Percentiles rank a stretch among this genome's conserved stretches.
Conservation (phyloP, 1,284 basidiomycete species). For the Ceratobasidium sp. region DNA sequence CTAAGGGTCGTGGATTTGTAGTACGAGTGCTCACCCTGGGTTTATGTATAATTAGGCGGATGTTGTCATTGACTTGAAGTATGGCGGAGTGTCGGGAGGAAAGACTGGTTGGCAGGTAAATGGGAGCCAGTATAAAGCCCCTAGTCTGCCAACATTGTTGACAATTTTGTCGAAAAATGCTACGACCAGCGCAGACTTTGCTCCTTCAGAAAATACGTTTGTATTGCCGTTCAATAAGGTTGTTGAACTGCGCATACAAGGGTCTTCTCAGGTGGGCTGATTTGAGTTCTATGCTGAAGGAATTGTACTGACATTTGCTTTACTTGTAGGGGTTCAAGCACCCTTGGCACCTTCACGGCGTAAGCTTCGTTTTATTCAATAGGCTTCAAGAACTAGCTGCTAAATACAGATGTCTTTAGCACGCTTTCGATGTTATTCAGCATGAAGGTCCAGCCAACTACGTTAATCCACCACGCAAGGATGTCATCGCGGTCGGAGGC, state of each 20-base stretch:
- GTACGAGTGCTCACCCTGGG: background rate
- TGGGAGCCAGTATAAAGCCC: conserved; percentile 36
- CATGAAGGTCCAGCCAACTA: conserved; percentile 60
- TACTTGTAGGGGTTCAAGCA: conserved; percentile 29
- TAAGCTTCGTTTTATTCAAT: background rate
- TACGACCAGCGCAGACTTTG: conserved; percentile 28
- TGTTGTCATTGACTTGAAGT: conserved; percentile 27
- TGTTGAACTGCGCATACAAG: conserved; percentile 35
- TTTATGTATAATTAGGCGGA: conserved; percentile 1
- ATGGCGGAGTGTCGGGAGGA: conserved; percentile 25
- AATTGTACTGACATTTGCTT: background rate
- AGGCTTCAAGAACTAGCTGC: background rate
- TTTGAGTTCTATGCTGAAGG: background rate
- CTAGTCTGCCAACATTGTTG: conserved; percentile 22
- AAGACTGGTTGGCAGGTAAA: conserved; percentile 42
- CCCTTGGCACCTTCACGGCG: conserved; percentile 45
- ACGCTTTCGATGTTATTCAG: conserved; percentile 60
- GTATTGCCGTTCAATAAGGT: conserved; percentile 38
- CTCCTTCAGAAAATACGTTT: conserved; percentile 23
- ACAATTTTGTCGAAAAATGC: conserved; percentile 45
- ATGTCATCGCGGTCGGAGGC: conserved; percentile 56
- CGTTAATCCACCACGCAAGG: conserved; percentile 59
- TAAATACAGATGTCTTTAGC: conserved; percentile 44
- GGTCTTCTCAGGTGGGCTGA: conserved; percentile 14
- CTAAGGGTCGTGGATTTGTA: background rate